These are phyloP conservation scores for Leptodontidium sp. DNA, from an alignment of 2,329 filamentous ascomycete genomes.

Conservation along the genomic window DNA sequence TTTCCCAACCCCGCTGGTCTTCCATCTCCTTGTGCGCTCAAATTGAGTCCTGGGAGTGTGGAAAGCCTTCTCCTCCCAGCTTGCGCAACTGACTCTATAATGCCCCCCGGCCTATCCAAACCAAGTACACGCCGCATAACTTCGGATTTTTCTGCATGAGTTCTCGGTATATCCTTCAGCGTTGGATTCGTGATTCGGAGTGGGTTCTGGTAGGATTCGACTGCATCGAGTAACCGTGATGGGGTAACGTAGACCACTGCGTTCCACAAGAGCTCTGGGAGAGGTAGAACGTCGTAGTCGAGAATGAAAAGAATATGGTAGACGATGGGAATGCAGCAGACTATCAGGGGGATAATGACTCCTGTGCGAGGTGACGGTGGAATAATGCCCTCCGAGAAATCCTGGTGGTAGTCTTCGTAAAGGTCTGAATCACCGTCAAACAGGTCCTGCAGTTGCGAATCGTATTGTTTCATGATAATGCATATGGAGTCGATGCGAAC, in stretches of 20 bases:
- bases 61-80: constrained; percentile 64
- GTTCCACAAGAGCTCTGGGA: constrained; percentile 67
- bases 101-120: constrained; percentile 59
- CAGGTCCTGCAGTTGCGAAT: constrained; percentile 38
- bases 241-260: constrained; percentile 64
- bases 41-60: constrained; percentile 51
- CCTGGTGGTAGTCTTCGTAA: constrained; percentile 45
- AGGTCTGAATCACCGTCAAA: constrained; percentile 43
- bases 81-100: constrained; percentile 65
- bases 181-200: constrained; percentile 58
- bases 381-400: constrained; percentile 39
- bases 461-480: constrained; percentile 45
- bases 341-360: constrained; percentile 37
- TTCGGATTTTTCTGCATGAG: constrained; percentile 68
- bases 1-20: constrained; percentile 80
- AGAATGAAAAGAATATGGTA: constrained; percentile 43
- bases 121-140: constrained; percentile 70
- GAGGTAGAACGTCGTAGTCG: constrained; percentile 50
- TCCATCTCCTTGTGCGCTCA: constrained; percentile 54
- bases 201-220: constrained; percentile 54
- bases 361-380: constrained; percentile 28
- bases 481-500: constrained; percentile 33
- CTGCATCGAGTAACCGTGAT: constrained; percentile 61
- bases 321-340: constrained; percentile 40
- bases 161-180: constrained; percentile 48